phyloP scores from a whole-genome alignment of 768 basidiomycete genomes.

The Boletus reticulatus region DNA sequence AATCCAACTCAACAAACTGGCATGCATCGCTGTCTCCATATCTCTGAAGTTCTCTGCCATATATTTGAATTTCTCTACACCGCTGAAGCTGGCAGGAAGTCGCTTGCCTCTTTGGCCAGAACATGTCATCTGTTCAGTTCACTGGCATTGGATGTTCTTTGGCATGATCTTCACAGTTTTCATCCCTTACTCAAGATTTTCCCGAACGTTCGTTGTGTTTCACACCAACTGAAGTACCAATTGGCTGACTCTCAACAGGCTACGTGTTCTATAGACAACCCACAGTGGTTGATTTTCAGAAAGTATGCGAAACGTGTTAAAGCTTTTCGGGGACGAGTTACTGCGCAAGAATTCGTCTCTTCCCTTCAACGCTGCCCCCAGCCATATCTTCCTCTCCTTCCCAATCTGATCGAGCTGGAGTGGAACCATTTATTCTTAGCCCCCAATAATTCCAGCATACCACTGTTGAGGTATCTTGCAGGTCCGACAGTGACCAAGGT shows the following conservation, averaged over 20 bases:
- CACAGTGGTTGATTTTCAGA: conserved; percentile 15
- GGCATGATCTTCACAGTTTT: conserved; percentile 12
- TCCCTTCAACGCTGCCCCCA: conserved; percentile 7
- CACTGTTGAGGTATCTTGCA: conserved; percentile 12
- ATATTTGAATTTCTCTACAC: neutral
- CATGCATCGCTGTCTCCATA: conserved; percentile 39
- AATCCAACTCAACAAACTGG: no score
- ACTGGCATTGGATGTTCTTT: conserved; percentile 9
- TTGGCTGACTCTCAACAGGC: neutral
- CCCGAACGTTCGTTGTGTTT: neutral
- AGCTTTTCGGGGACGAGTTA: neutral
- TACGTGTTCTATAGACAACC: neutral
- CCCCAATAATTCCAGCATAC: conserved; percentile 5
- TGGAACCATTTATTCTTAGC: conserved; percentile 10
- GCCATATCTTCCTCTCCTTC: conserved; percentile 19
- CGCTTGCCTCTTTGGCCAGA: conserved; percentile 8
- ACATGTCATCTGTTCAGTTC: conserved; percentile 16
- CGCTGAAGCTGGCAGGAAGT: neutral
- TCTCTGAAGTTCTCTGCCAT: conserved; percentile 7
- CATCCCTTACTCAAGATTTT: conserved; percentile 7
- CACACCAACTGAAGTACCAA: neutral
- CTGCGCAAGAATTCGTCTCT: neutral
- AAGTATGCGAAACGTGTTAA: conserved; percentile 25
- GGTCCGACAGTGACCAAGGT: conserved; percentile 11
- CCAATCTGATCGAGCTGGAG: conserved; percentile 14